phyloP scores from a whole-genome alignment of 2,329 filamentous ascomycete genomes.

The Aspergillus bombycis region DNA sequence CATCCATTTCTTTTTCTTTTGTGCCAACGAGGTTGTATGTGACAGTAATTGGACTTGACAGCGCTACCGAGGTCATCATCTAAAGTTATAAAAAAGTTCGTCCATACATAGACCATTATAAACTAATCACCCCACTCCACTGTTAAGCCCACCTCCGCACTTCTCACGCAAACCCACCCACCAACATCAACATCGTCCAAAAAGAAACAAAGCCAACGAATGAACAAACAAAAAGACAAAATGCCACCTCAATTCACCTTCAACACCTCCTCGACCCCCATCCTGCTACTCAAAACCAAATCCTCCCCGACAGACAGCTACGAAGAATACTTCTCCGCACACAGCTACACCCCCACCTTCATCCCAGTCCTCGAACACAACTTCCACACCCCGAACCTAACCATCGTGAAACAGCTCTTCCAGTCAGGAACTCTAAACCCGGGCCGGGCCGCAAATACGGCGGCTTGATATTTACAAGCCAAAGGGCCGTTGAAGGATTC shows the following conservation, averaged over 20 bases:
- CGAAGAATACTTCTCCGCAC: constrained; percentile 46
- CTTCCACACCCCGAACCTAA: constrained; percentile 42
- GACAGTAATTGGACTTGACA: not conserved
- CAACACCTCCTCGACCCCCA: constrained; percentile 27
- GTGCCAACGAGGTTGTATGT: constrained; percentile 17
- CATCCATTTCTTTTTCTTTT: constrained; percentile 40
- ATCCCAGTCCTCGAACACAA: constrained; percentile 52
- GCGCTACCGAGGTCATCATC: not conserved
- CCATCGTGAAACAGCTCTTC: constrained; percentile 40
- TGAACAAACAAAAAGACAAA: constrained; percentile 8
- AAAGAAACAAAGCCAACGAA: not conserved
- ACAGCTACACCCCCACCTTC: constrained; percentile 42
- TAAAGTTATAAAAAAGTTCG: not conserved
- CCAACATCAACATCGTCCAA: not conserved
- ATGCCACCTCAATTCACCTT: constrained; percentile 5
- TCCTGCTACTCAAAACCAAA: constrained; percentile 53
- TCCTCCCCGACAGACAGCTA: constrained; percentile 50
- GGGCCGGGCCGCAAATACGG: constrained; percentile 39
- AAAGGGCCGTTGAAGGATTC: constrained; percentile 53
- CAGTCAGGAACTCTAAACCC: constrained; percentile 31
- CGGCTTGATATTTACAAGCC: constrained; percentile 54
- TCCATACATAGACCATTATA: not conserved
- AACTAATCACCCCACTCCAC: constrained; percentile 1
- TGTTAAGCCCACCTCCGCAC: constrained; percentile 5
- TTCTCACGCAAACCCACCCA: not conserved